Evolutionary conservation across 371 early-diverging fungal species (phyloP).

Genomic region (Coemansia sp.): DNA sequence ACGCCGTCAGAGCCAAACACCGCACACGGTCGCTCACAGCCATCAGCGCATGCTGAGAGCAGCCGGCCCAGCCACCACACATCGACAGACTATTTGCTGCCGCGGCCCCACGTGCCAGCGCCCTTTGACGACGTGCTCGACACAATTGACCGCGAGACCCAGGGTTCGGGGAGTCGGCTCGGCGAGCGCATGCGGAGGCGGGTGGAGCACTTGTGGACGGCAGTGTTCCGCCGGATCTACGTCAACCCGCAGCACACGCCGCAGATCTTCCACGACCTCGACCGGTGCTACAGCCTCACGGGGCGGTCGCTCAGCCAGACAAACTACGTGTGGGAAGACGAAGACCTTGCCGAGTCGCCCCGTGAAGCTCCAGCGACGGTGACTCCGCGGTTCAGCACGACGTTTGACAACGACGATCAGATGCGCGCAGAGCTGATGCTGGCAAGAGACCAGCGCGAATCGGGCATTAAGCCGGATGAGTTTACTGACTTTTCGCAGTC

Average conservation of each 20-base stretch:
- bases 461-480: slow-evolving; percentile 49
- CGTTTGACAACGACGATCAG: slow-evolving; percentile 20
- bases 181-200: slow-evolving; percentile 7
- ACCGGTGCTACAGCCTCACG: slow-evolving; percentile 35
- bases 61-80: slow-evolving; percentile 27
- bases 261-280: slow-evolving; percentile 26
- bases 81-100: slow-evolving; percentile 42
- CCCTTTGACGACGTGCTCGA: slow-evolving; percentile 29
- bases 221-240: slow-evolving; percentile 40
- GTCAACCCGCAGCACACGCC: slow-evolving; percentile 36
- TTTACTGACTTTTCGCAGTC: slow-evolving; percentile 68
- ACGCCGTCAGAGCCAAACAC: neutral
- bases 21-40: neutral
- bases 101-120: slow-evolving; percentile 24
- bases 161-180: slow-evolving; percentile 11
- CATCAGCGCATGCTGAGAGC: neutral
- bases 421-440: slow-evolving; percentile 48
- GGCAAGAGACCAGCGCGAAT: slow-evolving; percentile 41
- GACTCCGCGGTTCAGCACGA: slow-evolving; percentile 35
- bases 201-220: neutral
- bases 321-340: slow-evolving; percentile 1
- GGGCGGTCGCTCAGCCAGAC: slow-evolving; percentile 19
- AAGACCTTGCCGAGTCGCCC: too few relatives aligned
- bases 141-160: slow-evolving; percentile 24
- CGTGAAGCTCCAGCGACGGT: neutral